Conservation (phyloP, 345 rosid genomes). For the Eutrema yunnanense region DNA sequence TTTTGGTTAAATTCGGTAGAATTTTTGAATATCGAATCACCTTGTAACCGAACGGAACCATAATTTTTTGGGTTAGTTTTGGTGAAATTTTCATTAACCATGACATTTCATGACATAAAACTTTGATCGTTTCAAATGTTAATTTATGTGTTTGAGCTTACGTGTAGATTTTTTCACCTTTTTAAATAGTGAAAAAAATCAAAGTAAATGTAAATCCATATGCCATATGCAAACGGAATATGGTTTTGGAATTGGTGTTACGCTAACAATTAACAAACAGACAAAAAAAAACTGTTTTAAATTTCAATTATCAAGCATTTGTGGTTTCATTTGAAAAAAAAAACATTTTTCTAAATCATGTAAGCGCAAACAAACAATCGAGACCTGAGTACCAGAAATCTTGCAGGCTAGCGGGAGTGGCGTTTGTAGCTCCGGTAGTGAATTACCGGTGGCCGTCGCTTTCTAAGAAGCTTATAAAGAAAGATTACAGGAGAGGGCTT, state of each 20-base stretch:
- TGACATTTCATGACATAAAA: background rate
- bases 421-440: conserved; percentile 56
- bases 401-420: conserved; percentile 68
- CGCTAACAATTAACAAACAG: too few relatives aligned
- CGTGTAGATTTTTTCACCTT: too few relatives aligned
- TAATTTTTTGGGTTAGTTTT: too few relatives aligned
- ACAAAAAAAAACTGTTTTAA: too few relatives aligned
- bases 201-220: background rate
- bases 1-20: too few relatives aligned
- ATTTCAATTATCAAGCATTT: too few relatives aligned
- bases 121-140: background rate
- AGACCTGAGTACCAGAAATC: background rate
- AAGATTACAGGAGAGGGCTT: conserved; percentile 50
- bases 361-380: background rate
- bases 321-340: too few relatives aligned
- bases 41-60: too few relatives aligned
- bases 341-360: background rate
- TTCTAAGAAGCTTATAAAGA: conserved; percentile 42
- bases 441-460: conserved; percentile 74
- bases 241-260: background rate
- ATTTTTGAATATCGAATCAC: too few relatives aligned
- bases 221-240: background rate
- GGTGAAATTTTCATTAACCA: background rate
- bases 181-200: background rate
- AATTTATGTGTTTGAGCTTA: background rate